Conservation (phyloP, 2,329 filamentous ascomycete species). For the Balansia obtecta region DNA sequence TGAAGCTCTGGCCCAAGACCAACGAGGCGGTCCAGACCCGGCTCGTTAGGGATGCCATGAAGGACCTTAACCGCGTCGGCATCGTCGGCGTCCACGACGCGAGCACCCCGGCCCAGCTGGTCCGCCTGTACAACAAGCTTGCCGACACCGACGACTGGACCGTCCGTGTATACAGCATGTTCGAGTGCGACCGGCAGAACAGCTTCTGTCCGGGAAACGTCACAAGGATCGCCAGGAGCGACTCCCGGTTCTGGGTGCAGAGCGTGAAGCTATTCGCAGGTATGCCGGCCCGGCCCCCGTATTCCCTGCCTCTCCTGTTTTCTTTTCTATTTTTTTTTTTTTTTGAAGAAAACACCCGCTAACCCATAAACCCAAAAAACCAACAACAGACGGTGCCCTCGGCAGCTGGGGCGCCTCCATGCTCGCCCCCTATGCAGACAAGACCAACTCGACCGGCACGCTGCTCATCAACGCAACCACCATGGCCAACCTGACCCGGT, state of each 20-base stretch:
- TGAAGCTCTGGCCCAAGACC: constrained; percentile 44
- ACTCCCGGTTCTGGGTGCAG: constrained; percentile 41
- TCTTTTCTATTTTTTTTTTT: not conserved
- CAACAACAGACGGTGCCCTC: constrained; percentile 48
- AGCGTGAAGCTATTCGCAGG: constrained; percentile 61
- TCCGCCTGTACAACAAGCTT: constrained; percentile 42
- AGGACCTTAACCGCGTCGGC: constrained; percentile 48
- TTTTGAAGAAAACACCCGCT: not conserved
- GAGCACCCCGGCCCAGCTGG: constrained; percentile 42
- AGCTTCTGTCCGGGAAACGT: constrained; percentile 43
- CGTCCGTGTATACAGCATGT: constrained; percentile 55
- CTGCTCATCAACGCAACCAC: constrained; percentile 53
- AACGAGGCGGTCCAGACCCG: constrained; percentile 35
- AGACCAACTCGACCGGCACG: constrained; percentile 46
- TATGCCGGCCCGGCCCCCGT: no score
- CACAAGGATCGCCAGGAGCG: constrained; percentile 27
- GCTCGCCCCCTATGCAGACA: constrained; percentile 57
- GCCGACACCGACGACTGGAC: constrained; percentile 39
- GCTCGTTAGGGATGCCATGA: constrained; percentile 49
- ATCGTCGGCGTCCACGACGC: constrained; percentile 60
- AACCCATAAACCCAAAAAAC: not conserved
- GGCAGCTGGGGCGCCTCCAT: constrained; percentile 62
- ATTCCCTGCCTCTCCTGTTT: no score
- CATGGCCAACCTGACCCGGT: constrained; percentile 37
- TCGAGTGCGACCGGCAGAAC: constrained; percentile 52